A percentile compares a stretch with the other conserved stretches of the same genome.
Evolutionary conservation across 306 rosid species (phyloP).

Genomic region (Astragalus glycyphyllos): DNA sequence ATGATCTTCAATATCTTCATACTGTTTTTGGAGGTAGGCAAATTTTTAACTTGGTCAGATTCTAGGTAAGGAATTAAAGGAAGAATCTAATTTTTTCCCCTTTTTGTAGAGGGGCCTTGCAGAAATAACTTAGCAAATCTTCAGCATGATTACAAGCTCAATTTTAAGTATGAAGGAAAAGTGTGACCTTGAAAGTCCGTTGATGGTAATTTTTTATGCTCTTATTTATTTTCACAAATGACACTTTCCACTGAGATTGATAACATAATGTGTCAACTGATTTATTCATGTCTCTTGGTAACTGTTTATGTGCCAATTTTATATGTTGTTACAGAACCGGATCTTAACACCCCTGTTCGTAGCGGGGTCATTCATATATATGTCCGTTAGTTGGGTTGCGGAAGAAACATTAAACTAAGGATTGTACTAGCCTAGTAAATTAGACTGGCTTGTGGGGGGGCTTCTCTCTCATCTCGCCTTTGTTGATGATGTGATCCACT

Average conservation of each 20-base stretch:
- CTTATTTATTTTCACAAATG: slow-evolving; percentile 28
- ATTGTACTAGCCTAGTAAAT: no score
- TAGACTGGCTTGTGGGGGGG: no score
- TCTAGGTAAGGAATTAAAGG: slow-evolving; percentile 5
- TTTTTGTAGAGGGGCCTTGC: slow-evolving; percentile 93
- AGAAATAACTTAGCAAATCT: slow-evolving; percentile 76
- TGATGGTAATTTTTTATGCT: slow-evolving; percentile 34
- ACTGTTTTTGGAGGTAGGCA: slow-evolving; percentile 79
- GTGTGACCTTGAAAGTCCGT: slow-evolving; percentile 52
- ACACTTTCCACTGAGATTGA: slow-evolving; percentile 32
- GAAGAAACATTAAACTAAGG: no score
- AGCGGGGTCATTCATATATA: no score
- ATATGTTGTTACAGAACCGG: no score
- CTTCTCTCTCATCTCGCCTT: no score
- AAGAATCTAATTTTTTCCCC: slow-evolving; percentile 32
- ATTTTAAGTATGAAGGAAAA: slow-evolving; percentile 83
- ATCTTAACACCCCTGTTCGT: no score
- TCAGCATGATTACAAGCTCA: slow-evolving; percentile 73
- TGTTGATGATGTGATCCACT: no score
- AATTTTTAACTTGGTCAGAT: slow-evolving; percentile 22
- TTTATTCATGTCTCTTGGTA: slow-evolving; percentile 12
- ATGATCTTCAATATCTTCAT: slow-evolving; percentile 94
- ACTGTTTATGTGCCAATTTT: no score
- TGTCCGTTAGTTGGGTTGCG: no score
- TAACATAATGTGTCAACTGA: slow-evolving; percentile 13